Evolutionary conservation across 2,329 filamentous ascomycete species (phyloP).

Genomic region (Talaromyces sp.): DNA sequence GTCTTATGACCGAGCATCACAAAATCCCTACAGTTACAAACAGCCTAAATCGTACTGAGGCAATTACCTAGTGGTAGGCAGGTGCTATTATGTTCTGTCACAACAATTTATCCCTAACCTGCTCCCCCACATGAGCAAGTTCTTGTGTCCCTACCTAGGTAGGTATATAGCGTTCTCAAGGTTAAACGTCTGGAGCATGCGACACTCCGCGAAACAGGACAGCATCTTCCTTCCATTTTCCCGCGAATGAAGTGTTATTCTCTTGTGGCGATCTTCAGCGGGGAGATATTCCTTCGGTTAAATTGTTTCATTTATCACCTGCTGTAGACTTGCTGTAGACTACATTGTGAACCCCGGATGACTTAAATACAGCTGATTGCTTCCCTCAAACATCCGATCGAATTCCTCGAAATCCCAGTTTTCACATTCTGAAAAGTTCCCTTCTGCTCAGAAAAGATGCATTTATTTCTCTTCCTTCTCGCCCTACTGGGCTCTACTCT

Average conservation of each 20-base stretch:
- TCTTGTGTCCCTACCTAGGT: too few relatives aligned
- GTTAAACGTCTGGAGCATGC: neutral
- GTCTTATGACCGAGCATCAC: too few relatives aligned
- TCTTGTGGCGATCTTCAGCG: neutral
- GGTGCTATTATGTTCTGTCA: neutral
- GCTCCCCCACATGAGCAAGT: too few relatives aligned
- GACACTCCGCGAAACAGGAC: neutral
- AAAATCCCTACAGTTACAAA: neutral
- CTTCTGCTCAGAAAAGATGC: too few relatives aligned
- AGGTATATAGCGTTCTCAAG: too few relatives aligned
- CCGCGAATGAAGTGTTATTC: neutral
- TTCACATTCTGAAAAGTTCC: too few relatives aligned
- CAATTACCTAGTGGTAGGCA: neutral
- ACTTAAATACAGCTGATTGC: constrained; percentile 1
- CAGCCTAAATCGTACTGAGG: neutral
- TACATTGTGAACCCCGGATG: neutral
- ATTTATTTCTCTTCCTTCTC: neutral
- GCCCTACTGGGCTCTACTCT: constrained; percentile 1
- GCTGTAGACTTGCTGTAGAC: too few relatives aligned
- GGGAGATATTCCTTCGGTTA: neutral
- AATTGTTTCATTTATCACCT: neutral
- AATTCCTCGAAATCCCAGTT: too few relatives aligned
- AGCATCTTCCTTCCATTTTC: neutral
- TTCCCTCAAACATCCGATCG: neutral
- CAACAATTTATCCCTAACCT: neutral